Evolutionary conservation across 331 rosid genomes (phyloP).

Genomic region (Quercus tomentella): DNA sequence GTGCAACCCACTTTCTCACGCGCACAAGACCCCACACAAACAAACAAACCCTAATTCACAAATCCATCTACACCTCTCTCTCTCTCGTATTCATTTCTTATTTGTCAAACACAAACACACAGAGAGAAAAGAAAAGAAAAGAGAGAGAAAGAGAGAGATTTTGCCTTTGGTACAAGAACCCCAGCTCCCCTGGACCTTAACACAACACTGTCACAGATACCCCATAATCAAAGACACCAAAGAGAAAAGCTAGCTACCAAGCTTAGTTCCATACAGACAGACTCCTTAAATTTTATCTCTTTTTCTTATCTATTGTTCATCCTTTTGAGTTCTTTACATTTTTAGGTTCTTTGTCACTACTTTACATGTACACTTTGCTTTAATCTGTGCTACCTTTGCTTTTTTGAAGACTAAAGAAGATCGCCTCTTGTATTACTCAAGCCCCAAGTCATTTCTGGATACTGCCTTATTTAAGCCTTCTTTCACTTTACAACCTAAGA

Average conservation of each 20-base stretch:
- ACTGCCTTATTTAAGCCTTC: not conserved
- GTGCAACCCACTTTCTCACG: conserved; percentile 35
- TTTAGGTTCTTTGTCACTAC: not conserved
- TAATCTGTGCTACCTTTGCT: not conserved
- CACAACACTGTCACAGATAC: not conserved
- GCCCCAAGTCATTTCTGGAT: not conserved
- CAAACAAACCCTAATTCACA: conserved; percentile 41
- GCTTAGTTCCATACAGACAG: not conserved
- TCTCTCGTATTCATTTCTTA: not conserved
- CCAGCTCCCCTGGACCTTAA: not conserved
- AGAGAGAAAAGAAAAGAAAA: no score
- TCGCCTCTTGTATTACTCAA: not conserved
- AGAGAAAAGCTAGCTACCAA: not conserved
- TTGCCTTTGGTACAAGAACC: not conserved
- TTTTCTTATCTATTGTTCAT: not conserved
- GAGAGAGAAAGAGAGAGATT: not conserved
- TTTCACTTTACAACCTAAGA: not conserved
- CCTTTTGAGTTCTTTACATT: not conserved
- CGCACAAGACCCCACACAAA: conserved; percentile 30
- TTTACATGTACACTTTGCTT: not conserved
- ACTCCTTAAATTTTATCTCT: not conserved
- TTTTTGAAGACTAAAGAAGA: not conserved
- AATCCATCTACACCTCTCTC: conserved; percentile 5
- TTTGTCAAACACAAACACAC: not conserved
- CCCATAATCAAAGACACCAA: not conserved